Evolutionary conservation across 768 basidiomycete genomes (phyloP).

Genomic region (Pluteus cervinus): DNA sequence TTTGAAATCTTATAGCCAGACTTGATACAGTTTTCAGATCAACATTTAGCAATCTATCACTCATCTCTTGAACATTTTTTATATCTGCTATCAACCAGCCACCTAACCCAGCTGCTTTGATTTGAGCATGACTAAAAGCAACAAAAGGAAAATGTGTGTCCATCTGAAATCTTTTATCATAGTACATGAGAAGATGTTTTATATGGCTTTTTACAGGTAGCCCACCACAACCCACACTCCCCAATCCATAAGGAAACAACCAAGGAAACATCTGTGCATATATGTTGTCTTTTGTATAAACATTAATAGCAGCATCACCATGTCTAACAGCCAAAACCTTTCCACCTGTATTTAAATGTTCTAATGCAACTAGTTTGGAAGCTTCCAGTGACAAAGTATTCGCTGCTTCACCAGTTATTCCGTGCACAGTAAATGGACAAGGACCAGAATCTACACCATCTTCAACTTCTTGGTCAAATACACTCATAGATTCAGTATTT

Average conservation of each 20-base stretch:
- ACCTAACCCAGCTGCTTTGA: constrained; percentile 18
- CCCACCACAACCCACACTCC: too few species aligned
- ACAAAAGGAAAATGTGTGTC: constrained; percentile 32
- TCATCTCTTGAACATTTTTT: constrained; percentile 18
- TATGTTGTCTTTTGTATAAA: constrained; percentile 14
- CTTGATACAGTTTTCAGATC: constrained; percentile 14
- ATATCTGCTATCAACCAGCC: constrained; percentile 22
- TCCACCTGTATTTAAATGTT: constrained; percentile 16
- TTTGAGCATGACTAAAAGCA: constrained; percentile 34
- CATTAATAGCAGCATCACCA: constrained; percentile 12
- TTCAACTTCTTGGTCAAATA: constrained; percentile 18
- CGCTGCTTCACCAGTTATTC: constrained; percentile 15
- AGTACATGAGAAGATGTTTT: constrained; percentile 23
- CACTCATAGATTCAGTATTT: constrained; percentile 7
- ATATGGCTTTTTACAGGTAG: constrained; percentile 12
- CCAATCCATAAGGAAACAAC: background rate
- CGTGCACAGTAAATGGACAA: too few species aligned
- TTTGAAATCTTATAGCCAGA: constrained; percentile 14
- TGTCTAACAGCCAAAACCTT: constrained; percentile 23
- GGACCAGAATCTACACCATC: constrained; percentile 16
- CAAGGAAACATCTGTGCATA: constrained; percentile 8
- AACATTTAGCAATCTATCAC: constrained; percentile 13
- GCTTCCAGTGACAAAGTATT: constrained; percentile 4
- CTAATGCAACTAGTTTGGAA: constrained; percentile 16
- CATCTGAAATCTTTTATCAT: constrained; percentile 31